Evolutionary conservation across 768 basidiomycete species (phyloP).

Genomic region (Cubamyces lactineus): DNA sequence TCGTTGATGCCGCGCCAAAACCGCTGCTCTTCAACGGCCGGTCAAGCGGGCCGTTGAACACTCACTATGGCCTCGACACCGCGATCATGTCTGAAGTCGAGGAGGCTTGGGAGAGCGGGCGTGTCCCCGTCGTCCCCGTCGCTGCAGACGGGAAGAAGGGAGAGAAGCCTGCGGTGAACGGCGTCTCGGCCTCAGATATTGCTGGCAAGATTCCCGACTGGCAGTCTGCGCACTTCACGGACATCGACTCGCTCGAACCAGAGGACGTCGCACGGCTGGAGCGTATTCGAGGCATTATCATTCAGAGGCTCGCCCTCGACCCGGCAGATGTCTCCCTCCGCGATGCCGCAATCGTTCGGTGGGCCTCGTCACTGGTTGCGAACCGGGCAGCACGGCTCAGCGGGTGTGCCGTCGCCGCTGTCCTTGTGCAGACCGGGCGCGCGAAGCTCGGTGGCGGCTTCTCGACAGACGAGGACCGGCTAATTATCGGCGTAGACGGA

Average conservation of each 20-base stretch:
- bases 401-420: constrained; percentile 84
- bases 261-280: constrained; percentile 45
- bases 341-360: constrained; percentile 71
- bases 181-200: constrained; percentile 1
- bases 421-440: constrained; percentile 79
- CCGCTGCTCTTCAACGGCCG: constrained; percentile 81
- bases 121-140: constrained; percentile 9
- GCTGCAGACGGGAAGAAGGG: constrained; percentile 4
- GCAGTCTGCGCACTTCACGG: constrained; percentile 30
- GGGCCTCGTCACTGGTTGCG: constrained; percentile 79
- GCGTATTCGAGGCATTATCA: constrained; percentile 61
- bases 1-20: constrained; percentile 76
- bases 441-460: constrained; percentile 52
- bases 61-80: constrained; percentile 93
- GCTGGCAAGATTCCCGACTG: constrained; percentile 13
- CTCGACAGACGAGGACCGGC: constrained; percentile 40
- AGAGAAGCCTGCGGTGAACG: constrained; percentile 21
- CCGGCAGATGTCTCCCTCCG: constrained; percentile 51
- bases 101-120: constrained; percentile 61
- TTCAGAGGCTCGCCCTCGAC: constrained; percentile 61
- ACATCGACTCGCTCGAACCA: constrained; percentile 27
- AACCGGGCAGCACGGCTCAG: constrained; percentile 83
- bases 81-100: constrained; percentile 89
- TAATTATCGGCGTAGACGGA: constrained; percentile 92
- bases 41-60: constrained; percentile 72